Conservation (phyloP, 768 basidiomycete genomes). For the Kwoniella pini region DNA sequence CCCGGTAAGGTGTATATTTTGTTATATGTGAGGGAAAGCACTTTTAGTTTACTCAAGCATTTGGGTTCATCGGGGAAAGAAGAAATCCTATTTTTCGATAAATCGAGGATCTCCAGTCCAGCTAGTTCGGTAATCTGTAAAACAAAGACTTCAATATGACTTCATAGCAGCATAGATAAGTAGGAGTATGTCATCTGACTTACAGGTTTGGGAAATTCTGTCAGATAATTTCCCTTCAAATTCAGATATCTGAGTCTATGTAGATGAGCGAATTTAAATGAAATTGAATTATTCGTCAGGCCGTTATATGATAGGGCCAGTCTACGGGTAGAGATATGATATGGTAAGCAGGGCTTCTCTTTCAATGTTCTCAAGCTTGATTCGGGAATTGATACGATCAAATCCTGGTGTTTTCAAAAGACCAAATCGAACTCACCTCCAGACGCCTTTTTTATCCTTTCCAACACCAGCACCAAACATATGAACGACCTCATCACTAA, state of each 20-base stretch:
- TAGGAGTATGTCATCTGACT: conserved; percentile 50
- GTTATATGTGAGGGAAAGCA: conserved; percentile 84
- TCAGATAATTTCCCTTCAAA: conserved; percentile 66
- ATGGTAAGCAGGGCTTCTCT: no score
- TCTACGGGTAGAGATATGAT: no score
- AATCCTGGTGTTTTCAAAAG: no score
- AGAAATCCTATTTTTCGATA: conserved; percentile 88
- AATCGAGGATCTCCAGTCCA: conserved; percentile 87
- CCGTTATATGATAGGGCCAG: conserved; percentile 85
- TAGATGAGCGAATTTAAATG: conserved; percentile 43
- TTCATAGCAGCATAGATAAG: neutral
- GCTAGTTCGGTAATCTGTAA: conserved; percentile 78
- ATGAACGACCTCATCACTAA: conserved; percentile 72
- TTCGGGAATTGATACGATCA: no score
- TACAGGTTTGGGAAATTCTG: conserved; percentile 83
- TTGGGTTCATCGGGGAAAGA: conserved; percentile 77
- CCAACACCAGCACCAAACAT: conserved; percentile 69
- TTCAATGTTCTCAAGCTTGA: no score
- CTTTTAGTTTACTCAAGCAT: conserved; percentile 74
- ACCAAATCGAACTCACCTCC: conserved; percentile 44
- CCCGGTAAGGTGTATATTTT: conserved; percentile 74
- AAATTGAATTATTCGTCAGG: conserved; percentile 62
- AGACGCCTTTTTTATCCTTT: conserved; percentile 56
- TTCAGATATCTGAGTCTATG: conserved; percentile 53
- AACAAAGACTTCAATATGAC: neutral